Base-by-base conservation (phyloP, 2,329 filamentous ascomycete genomes). In the Tolypocladium ovalisporum region DNA sequence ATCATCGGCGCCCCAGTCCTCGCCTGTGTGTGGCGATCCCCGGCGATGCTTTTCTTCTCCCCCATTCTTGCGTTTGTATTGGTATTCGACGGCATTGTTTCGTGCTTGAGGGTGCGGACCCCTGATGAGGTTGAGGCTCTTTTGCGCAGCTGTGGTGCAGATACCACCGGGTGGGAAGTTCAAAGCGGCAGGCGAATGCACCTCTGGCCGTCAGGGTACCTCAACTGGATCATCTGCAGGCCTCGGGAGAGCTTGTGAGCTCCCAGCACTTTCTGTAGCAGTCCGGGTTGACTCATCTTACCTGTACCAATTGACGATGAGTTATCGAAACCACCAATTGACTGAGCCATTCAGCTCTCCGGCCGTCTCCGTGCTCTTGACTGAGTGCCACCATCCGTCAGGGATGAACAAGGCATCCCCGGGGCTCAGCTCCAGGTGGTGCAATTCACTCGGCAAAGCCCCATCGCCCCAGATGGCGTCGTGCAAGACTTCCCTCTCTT, bases 31-130 rank as follows among this genome's bases (percentile, higher is more conserved):
- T 79, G 75, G 74, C 69, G 75, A 56, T 80, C 79, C 19, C 77
- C 77, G 3, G 56, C 72, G n/a, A 79, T 80, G 36, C 72, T 89
- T 10, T 73, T 89, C 63, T 29, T 49, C 27, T 49, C 44, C 3
- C 44, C 27, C 4, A 27, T 90, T 15, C 70, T 90, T 19, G 87
- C 88, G 0, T 80, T 87, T 59, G 81, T 88, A 10, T 71, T 89
- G 22, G 77, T 83, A 0, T 86, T 87, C 64, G 88, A 91, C 69
- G 88, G 88, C 2, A 73, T 82, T 58, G 77, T 90, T 53, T 89
- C 85, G 12, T 81, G 81, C 42, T 67, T 90, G 62, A 75, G 88
- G 49, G 88, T 86, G 8, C 78, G 88, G 57, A 88, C 82, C 4
- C 77, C 84, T 0, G 77, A 79, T 17, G 88, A 91, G 70, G 79